Evolutionary conservation across 805 yeast species (phyloP).

Genomic region (Saccharomyces eubayanus): DNA sequence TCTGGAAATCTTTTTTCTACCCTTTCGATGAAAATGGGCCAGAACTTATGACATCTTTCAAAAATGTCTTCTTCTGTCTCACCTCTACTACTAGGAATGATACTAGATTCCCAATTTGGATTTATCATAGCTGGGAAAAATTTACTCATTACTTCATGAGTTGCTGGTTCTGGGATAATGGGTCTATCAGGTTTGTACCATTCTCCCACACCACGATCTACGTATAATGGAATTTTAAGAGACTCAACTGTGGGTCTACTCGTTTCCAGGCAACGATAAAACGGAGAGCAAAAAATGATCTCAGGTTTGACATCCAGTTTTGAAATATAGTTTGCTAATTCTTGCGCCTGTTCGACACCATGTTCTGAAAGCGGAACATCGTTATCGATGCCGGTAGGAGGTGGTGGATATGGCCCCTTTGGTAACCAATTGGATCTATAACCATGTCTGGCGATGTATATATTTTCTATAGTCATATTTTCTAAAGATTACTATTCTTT

Average conservation of each 20-base stretch:
- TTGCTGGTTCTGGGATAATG: slow-evolving; percentile 62
- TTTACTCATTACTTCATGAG: slow-evolving; percentile 37
- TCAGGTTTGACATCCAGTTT: slow-evolving; percentile 50
- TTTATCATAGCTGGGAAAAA: slow-evolving; percentile 45
- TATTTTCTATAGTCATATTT: slow-evolving; percentile 42
- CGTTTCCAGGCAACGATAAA: slow-evolving; percentile 82
- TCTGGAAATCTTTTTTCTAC: slow-evolving; percentile 50
- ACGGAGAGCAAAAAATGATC: slow-evolving; percentile 68
- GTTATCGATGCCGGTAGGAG: slow-evolving; percentile 81
- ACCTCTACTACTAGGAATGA: slow-evolving; percentile 56
- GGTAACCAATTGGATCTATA: slow-evolving; percentile 78
- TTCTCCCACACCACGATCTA: slow-evolving; percentile 84
- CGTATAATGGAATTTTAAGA: slow-evolving; percentile 46
- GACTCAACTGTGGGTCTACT: slow-evolving; percentile 55
- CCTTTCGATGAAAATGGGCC: slow-evolving; percentile 47
- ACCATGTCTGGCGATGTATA: slow-evolving; percentile 77
- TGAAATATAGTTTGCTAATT: slow-evolving; percentile 54
- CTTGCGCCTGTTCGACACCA: slow-evolving; percentile 79
- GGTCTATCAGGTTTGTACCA: slow-evolving; percentile 68
- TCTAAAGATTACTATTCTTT: background rate
- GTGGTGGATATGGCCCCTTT: slow-evolving; percentile 56
- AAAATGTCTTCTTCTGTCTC: slow-evolving; percentile 65
- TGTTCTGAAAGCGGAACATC: slow-evolving; percentile 83
- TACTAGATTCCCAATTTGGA: slow-evolving; percentile 43
- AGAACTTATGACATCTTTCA: slow-evolving; percentile 45